Evolutionary conservation across 2,329 filamentous ascomycete genomes (phyloP), one percentile per base, ranked within the genome.

Genomic region (Epichloe baconii): DNA sequence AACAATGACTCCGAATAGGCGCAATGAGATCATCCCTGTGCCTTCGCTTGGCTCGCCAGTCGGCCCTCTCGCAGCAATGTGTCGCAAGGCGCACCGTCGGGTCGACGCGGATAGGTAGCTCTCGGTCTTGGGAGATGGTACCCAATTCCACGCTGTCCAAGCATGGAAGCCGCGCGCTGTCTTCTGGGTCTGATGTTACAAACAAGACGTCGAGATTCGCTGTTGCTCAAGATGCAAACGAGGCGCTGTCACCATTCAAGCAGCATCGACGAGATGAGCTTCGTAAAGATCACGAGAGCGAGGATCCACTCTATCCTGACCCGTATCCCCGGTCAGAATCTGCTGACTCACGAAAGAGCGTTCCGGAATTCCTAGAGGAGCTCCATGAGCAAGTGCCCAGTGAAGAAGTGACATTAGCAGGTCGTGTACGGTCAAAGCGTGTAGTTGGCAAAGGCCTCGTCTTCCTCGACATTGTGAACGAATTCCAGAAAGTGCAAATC

Each of bases 401-500:
- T 41, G 64, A 64, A 42, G 55, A 61, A 43, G 59, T 69, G 47
- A 63, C 58, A 19, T 53, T 70, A 35, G 62, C 59, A 49, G 88
- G 89, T 67, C 88, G 88, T 64, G 76, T 95, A 56, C 75, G 77
- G 61, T 82, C 82, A 45, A 78, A 86, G 62, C 85, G 88, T 55
- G 73, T 79, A 46, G 77, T 81, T 50, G 83, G 90, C 57, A 83
- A 80, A 59, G 88, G 86, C 68, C 80, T 98, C 59, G 74, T 88
- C 56, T 98, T 98, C 66, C 66, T 96, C 57, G 86, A 93, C 67
- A 71, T 97, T 47, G 74, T 82, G 58, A 82, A 88, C 64, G 81
- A 88, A 62, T 84, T 82, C 52, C 70, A 80, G 58, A 79, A 76
- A 56, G 67, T 94, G 36, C 93, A 98, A 68, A 76, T 83, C 54